A percentile compares a stretch with the other conserved stretches of the same genome.
phyloP scores from a whole-genome alignment of 257 asterid species.

The Solanum gandarillasii region DNA sequence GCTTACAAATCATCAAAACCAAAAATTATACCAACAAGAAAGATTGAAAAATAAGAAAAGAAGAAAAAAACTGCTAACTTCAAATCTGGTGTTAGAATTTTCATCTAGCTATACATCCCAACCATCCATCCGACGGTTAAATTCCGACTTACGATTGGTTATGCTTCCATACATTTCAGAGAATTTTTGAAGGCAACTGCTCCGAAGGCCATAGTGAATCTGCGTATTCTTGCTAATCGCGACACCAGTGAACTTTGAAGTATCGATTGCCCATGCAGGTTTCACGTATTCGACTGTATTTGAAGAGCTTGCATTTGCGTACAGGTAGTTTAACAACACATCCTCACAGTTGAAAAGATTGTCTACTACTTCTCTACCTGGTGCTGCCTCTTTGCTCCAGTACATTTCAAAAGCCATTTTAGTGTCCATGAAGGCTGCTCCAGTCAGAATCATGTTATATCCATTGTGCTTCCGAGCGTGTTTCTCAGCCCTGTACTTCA shows the following conservation, averaged over 20 bases:
- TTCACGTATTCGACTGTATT: slow-evolving; percentile 56
- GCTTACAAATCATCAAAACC: slow-evolving; percentile 4
- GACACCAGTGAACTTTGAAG: slow-evolving; percentile 72
- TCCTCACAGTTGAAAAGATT: slow-evolving; percentile 76
- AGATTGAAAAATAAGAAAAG: not conserved
- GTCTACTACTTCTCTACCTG: slow-evolving; percentile 59
- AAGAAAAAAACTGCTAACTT: not conserved
- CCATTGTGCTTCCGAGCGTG: slow-evolving; percentile 69
- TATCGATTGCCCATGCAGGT: slow-evolving; percentile 68
- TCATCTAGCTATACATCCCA: slow-evolving; percentile 70
- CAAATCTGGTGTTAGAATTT: slow-evolving; percentile 5
- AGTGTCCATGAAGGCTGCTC: slow-evolving; percentile 80
- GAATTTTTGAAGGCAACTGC: slow-evolving; percentile 48
- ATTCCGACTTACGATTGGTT: slow-evolving; percentile 40
- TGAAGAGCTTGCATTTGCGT: slow-evolving; percentile 59
- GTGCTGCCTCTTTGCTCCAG: slow-evolving; percentile 54
- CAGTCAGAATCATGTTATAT: slow-evolving; percentile 83
- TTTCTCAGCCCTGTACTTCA: slow-evolving; percentile 55
- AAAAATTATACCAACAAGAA: slow-evolving; percentile 4
- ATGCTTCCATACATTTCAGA: slow-evolving; percentile 62
- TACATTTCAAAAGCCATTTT: slow-evolving; percentile 53
- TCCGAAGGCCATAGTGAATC: slow-evolving; percentile 50
- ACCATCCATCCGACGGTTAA: slow-evolving; percentile 64
- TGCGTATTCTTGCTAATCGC: slow-evolving; percentile 71
- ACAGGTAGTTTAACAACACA: slow-evolving; percentile 70